These are phyloP conservation scores for Arthrobotrys sphaeroides DNA, from an alignment of 2,329 filamentous ascomycete genomes.

Conservation along the genomic window DNA sequence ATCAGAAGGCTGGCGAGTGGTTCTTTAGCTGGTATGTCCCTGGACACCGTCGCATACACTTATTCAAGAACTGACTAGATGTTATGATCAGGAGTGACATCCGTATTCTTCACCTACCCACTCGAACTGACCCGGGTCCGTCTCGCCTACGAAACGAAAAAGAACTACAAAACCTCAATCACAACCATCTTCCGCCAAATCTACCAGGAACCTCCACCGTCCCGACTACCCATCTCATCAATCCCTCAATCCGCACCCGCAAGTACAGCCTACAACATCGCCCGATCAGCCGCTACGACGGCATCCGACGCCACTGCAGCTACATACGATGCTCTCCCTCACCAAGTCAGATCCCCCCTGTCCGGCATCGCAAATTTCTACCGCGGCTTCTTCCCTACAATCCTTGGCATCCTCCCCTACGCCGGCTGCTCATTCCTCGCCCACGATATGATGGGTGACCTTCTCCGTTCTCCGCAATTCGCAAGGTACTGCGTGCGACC, in stretches of 20 bases:
- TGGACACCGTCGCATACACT: constrained; percentile 60
- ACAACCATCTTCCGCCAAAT: constrained; percentile 83
- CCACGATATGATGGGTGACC: constrained; percentile 87
- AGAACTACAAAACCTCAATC: constrained; percentile 74
- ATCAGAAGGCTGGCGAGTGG: constrained; percentile 78
- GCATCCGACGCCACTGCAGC: constrained; percentile 63
- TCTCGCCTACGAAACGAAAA: constrained; percentile 91
- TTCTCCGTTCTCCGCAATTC: constrained; percentile 75
- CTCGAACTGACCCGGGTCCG: constrained; percentile 92
- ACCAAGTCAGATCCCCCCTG: constrained; percentile 65
- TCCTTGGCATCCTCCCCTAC: constrained; percentile 96
- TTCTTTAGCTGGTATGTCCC: constrained; percentile 67
- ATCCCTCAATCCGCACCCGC: constrained; percentile 60
- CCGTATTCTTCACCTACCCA: constrained; percentile 95
- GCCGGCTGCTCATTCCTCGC: constrained; percentile 95
- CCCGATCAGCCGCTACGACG: constrained; percentile 53
- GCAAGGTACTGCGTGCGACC: constrained; percentile 79
- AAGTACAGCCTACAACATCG: constrained; percentile 45
- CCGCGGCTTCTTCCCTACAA: constrained; percentile 86
- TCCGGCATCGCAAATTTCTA: constrained; percentile 90
- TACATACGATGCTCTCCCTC: constrained; percentile 59
- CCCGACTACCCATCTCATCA: constrained; percentile 63
- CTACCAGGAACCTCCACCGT: constrained; percentile 72
- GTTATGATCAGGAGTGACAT: constrained; percentile 73
- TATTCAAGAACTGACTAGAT: constrained; percentile 60